Evolutionary conservation across 2,329 filamentous ascomycete species (phyloP).

Genomic region (Scedosporium apiospermum): DNA sequence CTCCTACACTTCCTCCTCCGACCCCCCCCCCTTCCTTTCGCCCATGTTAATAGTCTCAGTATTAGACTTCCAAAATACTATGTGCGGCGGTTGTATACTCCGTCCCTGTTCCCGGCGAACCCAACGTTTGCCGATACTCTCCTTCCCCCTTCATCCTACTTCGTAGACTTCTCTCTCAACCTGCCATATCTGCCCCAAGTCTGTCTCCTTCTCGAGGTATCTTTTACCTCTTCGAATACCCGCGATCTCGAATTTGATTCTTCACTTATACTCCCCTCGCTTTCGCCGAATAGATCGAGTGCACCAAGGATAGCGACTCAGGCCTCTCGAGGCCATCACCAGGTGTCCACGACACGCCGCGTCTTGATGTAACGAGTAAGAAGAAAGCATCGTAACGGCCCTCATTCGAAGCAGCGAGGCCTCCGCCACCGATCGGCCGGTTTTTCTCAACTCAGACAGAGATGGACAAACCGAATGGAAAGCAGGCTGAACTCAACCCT

Average conservation of each 20-base stretch:
- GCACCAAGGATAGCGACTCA: background rate
- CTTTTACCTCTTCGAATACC: background rate
- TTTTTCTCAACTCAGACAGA: background rate
- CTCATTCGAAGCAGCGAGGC: background rate
- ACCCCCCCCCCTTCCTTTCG: background rate
- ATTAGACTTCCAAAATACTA: background rate
- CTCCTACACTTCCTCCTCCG: background rate
- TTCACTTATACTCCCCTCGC: background rate
- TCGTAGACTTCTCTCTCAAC: background rate
- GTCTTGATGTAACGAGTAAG: background rate
- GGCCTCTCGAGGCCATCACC: background rate
- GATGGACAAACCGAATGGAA: background rate
- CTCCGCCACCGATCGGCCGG: background rate
- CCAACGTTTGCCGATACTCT: background rate
- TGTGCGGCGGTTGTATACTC: background rate
- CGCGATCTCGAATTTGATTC: background rate
- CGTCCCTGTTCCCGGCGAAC: background rate
- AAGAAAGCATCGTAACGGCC: too few relatives aligned
- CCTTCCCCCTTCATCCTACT: background rate
- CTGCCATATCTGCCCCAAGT: background rate
- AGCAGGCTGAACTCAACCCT: background rate
- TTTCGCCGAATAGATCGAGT: background rate
- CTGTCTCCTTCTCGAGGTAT: background rate
- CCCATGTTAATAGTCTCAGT: background rate
- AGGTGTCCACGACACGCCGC: background rate